Percentiles rank a stretch among this genome's conserved stretches.
Conservation (phyloP, 1,284 basidiomycete species). For the Rugosomyces carneus region DNA sequence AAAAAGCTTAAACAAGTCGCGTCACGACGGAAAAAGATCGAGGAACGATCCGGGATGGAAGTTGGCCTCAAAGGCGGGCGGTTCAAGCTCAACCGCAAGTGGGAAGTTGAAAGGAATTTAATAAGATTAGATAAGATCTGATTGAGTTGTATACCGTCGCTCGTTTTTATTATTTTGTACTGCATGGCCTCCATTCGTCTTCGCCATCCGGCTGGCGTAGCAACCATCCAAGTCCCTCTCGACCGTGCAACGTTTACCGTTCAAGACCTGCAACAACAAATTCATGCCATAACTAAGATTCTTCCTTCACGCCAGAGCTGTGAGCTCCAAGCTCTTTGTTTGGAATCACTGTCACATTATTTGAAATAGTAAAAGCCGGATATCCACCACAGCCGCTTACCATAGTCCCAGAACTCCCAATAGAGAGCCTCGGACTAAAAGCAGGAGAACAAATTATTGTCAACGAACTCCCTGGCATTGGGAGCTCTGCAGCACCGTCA, state of each 20-base stretch:
- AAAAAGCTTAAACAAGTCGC: slow-evolving; percentile 43
- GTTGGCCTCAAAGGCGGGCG: slow-evolving; percentile 33
- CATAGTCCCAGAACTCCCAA: slow-evolving; percentile 61
- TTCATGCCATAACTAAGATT: slow-evolving; percentile 63
- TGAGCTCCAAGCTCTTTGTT: slow-evolving; percentile 36
- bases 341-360: background rate
- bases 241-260: slow-evolving; percentile 60
- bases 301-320: slow-evolving; percentile 71
- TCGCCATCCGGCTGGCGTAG: slow-evolving; percentile 76
- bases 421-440: slow-evolving; percentile 72
- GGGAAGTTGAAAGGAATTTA: slow-evolving; percentile 7
- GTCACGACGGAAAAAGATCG: slow-evolving; percentile 55
- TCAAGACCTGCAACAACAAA: slow-evolving; percentile 66
- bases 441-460: slow-evolving; percentile 83
- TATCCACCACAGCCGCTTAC: slow-evolving; percentile 77
- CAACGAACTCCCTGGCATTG: slow-evolving; percentile 41
- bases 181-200: slow-evolving; percentile 72
- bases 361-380: slow-evolving; percentile 67
- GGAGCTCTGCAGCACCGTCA: slow-evolving; percentile 6
- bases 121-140: slow-evolving; percentile 10
- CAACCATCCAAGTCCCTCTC: slow-evolving; percentile 60
- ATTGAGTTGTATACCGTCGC: background rate
- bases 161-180: slow-evolving; percentile 1
- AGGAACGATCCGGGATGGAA: slow-evolving; percentile 32
- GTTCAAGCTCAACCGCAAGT: slow-evolving; percentile 58